phyloP scores from a whole-genome alignment of 257 asterid genomes.

The Solanum etuberosum region DNA sequence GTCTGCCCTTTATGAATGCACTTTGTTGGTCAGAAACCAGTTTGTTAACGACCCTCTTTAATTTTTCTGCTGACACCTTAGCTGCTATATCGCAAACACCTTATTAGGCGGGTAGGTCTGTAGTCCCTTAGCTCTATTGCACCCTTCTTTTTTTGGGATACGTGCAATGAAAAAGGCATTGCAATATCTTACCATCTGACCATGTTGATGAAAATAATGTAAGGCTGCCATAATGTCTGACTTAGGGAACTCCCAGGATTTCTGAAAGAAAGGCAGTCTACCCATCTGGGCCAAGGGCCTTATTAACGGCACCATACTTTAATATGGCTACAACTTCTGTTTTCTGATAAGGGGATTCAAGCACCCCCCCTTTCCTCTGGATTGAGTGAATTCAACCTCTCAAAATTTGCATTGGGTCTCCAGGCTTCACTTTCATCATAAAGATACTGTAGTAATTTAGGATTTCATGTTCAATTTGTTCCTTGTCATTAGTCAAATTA shows the following conservation, averaged over 20 bases:
- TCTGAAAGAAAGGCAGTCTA: not conserved
- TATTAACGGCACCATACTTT: not conserved
- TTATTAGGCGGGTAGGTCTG: not conserved
- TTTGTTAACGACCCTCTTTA: not conserved
- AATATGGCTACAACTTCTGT: not conserved
- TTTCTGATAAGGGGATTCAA: not conserved
- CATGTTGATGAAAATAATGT: not conserved
- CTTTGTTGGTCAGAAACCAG: not conserved
- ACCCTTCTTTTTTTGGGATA: not conserved
- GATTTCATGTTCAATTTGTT: not conserved
- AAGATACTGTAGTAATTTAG: not conserved
- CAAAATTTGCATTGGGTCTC: not conserved
- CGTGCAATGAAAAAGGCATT: not conserved
- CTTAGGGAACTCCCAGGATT: not conserved
- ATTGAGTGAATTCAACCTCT: not conserved
- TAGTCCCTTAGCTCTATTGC: not conserved
- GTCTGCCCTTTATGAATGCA: not conserved
- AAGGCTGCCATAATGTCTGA: not conserved
- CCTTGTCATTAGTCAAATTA: not conserved
- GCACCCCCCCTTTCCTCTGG: not conserved
- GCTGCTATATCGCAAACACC: not conserved
- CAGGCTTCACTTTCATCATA: not conserved
- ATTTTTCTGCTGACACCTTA: not conserved
- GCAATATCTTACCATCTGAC: not conserved
- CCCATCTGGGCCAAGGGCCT: not conserved